These are phyloP conservation scores for Penicillium daleae DNA, from an alignment of 495 filamentous ascomycete genomes.

Conservation along the genomic window DNA sequence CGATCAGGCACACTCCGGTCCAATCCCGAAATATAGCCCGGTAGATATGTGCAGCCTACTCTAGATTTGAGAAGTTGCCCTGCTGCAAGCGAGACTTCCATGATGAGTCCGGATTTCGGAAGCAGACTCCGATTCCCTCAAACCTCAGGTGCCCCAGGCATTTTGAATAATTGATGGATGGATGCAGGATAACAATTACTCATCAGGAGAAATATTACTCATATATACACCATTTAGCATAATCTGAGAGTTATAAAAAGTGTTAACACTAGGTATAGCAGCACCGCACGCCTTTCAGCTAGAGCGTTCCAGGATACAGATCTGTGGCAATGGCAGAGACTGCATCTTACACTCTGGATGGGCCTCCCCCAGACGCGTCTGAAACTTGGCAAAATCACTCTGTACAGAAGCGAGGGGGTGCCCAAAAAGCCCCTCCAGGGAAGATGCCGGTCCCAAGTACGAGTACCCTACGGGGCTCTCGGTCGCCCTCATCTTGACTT, in stretches of 20 bases:
- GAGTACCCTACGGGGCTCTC: slow-evolving; percentile 11
- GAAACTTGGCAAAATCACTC: neutral
- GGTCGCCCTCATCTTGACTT: slow-evolving; percentile 20
- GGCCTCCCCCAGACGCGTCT: neutral
- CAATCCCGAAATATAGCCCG: too few species aligned
- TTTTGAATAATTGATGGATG: neutral
- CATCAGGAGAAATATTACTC: neutral
- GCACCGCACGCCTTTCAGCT: neutral
- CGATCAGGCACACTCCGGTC: neutral
- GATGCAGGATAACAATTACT: neutral
- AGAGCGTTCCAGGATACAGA: neutral
- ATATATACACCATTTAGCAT: slow-evolving; percentile 2
- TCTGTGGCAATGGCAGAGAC: neutral
- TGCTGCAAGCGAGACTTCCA: neutral
- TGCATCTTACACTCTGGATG: neutral
- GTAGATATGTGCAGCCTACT: neutral
- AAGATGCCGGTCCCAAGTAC: slow-evolving; percentile 8
- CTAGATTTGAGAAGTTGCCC: neutral
- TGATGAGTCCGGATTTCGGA: neutral
- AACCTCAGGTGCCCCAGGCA: neutral
- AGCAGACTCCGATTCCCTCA: slow-evolving; percentile 2
- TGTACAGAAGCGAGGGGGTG: neutral
- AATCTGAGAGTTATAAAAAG: neutral
- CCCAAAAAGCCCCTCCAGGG: neutral
- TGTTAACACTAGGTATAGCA: neutral